Base-by-base conservation (phyloP, 2,329 filamentous ascomycete species). In the Coniochaeta sp. region DNA sequence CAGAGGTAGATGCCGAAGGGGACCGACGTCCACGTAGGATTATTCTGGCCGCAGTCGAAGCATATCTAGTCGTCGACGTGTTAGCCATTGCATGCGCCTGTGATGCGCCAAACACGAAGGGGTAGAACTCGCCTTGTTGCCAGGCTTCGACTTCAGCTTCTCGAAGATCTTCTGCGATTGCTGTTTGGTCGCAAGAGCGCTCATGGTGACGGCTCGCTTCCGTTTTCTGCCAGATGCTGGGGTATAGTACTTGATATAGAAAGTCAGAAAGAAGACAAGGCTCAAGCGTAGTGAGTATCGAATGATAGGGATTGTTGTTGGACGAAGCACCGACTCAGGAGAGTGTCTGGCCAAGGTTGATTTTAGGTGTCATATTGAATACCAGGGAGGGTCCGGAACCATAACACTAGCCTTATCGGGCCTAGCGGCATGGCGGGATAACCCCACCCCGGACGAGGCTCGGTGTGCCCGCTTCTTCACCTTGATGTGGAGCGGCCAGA, bases 1-100 rank as follows among this genome's bases (percentile, higher is more conserved):
- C 94, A 99, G 20, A 99, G 83, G 69, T 97, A 99, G 69, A 99
- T 97, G 65, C 89, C 94, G 58, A 99, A 91, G 10, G 92, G 91
- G 28, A 96, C 91, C 6, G 92, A 97, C 7, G 91, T 95, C 94
- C 94, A 99, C 53, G 94, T 97, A 56, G 94, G 94, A 67, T 96
- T 96, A 74, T 97, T 97, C 64, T 91, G 87, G 67, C 89, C 86
- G 72, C 94, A 99, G 75, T 99, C 94, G 73, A 99, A 99, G 80
- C 94, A 99, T 76, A 95, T 83, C 91, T 95, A 63, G 50, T 53
- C 35, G 48, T 51, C 49, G 55, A 35, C 4, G 20, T 12, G 10
- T 42, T 42, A 42, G 45, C 45, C 7, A 31, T 14, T 30, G 45
- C 4, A 28, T 10, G 45, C 10, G 24, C 45, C 14, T 9, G 42